Percentiles rank a stretch among this genome's conserved stretches.
phyloP scores from a whole-genome alignment of 257 asterid species.

The Cordia subcordata region DNA sequence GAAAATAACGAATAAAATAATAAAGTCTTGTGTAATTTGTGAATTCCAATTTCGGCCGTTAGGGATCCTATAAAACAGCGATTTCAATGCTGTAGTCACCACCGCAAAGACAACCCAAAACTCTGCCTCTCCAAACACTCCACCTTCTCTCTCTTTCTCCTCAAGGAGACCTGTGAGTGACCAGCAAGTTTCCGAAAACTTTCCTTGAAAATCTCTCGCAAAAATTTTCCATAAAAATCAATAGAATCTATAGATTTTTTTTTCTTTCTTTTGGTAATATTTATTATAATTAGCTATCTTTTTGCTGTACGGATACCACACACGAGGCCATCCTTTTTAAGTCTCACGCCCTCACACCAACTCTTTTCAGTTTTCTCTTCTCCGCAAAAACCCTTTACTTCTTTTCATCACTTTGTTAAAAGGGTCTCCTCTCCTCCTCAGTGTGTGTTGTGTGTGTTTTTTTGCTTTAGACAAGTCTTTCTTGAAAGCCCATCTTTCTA shows the following conservation, averaged over 20 bases:
- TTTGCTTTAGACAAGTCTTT: neutral
- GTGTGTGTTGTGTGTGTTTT: conserved; percentile 5
- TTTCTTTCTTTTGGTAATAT: neutral
- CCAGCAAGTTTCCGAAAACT: too few species aligned
- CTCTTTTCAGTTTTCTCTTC: neutral
- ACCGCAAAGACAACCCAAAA: conserved; percentile 12
- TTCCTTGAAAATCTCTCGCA: neutral
- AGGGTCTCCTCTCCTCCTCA: neutral
- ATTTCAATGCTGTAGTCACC: conserved; percentile 37
- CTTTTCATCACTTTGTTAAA: too few species aligned
- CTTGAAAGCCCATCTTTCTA: conserved; percentile 36
- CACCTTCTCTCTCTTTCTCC: conserved; percentile 1
- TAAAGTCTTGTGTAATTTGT: conserved; percentile 9
- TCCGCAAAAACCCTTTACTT: too few species aligned
- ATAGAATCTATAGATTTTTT: neutral
- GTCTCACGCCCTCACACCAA: neutral
- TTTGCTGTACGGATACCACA: neutral
- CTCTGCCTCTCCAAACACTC: conserved; percentile 16
- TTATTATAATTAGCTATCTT: neutral
- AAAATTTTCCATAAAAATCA: neutral
- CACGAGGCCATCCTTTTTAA: neutral
- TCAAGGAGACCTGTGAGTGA: too few species aligned
- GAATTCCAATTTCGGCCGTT: conserved; percentile 31
- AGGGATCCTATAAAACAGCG: conserved; percentile 61
- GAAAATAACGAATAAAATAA: conserved; percentile 1